A percentile compares a stretch with the other conserved stretches of the same genome.
Evolutionary conservation across 2,329 filamentous ascomycete genomes (phyloP).

Genomic region (Trichophyton schoenleinii): DNA sequence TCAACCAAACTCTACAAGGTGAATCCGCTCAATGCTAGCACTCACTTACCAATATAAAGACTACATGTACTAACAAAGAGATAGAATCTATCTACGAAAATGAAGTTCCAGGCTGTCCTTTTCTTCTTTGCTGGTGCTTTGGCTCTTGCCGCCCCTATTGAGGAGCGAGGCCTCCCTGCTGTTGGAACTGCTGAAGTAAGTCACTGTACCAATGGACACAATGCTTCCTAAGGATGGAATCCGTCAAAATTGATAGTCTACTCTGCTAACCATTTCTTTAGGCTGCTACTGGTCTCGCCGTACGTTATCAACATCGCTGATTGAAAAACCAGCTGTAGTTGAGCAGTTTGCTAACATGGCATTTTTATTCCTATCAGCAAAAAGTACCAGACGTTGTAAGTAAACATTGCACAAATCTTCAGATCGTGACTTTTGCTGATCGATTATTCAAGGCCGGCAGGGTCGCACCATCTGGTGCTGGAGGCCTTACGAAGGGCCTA

Average conservation of each 20-base stretch:
- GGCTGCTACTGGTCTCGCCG: not conserved
- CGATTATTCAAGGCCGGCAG: not conserved
- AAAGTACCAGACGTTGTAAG: not conserved
- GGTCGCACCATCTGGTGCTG: not conserved
- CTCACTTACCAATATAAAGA: not conserved
- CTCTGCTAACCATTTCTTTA: not conserved
- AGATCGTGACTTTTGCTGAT: not conserved
- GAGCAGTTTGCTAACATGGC: not conserved
- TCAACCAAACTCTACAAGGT: not conserved
- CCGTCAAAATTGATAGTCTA: not conserved
- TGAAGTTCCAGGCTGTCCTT: conserved; percentile 1
- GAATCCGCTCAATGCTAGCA: not conserved
- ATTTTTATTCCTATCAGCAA: not conserved
- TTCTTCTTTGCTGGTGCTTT: not conserved
- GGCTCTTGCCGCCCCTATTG: not conserved
- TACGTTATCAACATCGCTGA: not conserved
- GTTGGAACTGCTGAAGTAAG: not conserved
- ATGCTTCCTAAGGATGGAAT: not conserved
- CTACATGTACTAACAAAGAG: not conserved
- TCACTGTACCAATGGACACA: not conserved
- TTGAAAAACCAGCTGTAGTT: not conserved
- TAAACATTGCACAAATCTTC: not conserved
- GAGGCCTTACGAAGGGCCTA: not conserved
- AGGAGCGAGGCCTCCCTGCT: not conserved
- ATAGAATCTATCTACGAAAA: not conserved